phyloP scores from a whole-genome alignment of 2,329 filamentous ascomycete species.

The Didymella pomorum region DNA sequence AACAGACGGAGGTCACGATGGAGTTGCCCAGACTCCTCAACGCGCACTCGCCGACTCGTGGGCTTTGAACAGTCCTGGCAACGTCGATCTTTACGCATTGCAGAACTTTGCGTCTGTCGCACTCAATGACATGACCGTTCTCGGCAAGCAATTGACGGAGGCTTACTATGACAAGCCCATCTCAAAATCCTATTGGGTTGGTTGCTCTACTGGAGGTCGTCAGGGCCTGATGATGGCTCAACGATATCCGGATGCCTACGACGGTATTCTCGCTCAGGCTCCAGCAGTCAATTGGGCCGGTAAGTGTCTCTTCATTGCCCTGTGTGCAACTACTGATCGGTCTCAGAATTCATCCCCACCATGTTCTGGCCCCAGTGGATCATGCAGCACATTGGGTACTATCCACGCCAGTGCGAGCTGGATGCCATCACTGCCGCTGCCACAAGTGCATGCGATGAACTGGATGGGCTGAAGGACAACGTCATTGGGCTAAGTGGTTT shows the following conservation, averaged over 20 bases:
- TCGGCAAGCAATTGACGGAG: conserved; percentile 19
- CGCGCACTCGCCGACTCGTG: conserved; percentile 8
- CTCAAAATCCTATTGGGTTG: conserved; percentile 45
- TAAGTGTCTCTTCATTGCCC: background rate
- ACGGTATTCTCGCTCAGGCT: conserved; percentile 43
- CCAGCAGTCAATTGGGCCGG: conserved; percentile 32
- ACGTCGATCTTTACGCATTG: conserved; percentile 33
- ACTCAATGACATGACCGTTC: conserved; percentile 38
- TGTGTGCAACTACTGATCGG: background rate
- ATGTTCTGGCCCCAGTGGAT: conserved; percentile 28
- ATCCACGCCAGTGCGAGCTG: conserved; percentile 31
- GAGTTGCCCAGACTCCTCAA: background rate
- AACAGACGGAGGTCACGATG: conserved; percentile 33
- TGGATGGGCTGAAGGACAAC: conserved; percentile 32
- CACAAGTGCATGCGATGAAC: conserved; percentile 31
- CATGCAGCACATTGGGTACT: conserved; percentile 27
- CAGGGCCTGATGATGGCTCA: conserved; percentile 44
- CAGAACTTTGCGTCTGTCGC: conserved; percentile 46
- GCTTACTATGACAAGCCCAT: conserved; percentile 41
- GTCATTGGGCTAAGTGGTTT: conserved; percentile 29
- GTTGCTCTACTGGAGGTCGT: conserved; percentile 46
- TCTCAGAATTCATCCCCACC: conserved; percentile 15
- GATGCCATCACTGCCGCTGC: conserved; percentile 30
- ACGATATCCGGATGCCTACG: conserved; percentile 37
- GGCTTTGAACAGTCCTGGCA: conserved; percentile 27